Percentiles rank a stretch among this genome's conserved stretches.
phyloP scores from a whole-genome alignment of 148 eudicot genomes.

The Polygonum aviculare region DNA sequence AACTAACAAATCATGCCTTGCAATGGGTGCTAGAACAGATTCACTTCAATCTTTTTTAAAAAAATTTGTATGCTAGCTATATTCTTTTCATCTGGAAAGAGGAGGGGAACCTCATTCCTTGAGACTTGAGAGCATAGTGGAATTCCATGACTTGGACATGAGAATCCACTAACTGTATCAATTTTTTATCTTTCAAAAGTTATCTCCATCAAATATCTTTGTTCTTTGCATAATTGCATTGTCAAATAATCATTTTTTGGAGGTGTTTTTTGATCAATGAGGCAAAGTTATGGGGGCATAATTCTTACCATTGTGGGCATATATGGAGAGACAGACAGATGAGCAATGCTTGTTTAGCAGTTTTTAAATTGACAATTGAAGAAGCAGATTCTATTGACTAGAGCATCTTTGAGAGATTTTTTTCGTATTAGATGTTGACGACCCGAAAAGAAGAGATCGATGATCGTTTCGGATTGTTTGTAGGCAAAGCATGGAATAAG shows the following conservation, averaged over 20 bases:
- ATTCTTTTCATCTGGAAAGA: conserved; percentile 40
- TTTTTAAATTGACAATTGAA: conserved; percentile 22
- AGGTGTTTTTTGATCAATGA: background rate
- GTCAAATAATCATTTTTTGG: background rate
- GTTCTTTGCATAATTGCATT: conserved; percentile 1
- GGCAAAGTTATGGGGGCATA: conserved; percentile 7
- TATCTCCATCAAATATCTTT: conserved; percentile 5
- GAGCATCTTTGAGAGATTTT: conserved; percentile 40
- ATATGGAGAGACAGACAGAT: conserved; percentile 18
- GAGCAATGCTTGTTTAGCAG: conserved; percentile 12
- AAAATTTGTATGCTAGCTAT: conserved; percentile 20
- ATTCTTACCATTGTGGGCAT: conserved; percentile 17
- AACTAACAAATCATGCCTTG: conserved; percentile 41
- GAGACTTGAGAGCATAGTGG: conserved; percentile 23
- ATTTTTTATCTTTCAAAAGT: conserved; percentile 29
- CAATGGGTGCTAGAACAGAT: conserved; percentile 64
- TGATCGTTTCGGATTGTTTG: conserved; percentile 58
- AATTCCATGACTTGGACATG: conserved; percentile 43
- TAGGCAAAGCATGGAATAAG: conserved; percentile 62
- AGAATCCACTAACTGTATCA: conserved; percentile 58
- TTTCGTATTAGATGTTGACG: conserved; percentile 48
- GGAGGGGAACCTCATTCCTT: conserved; percentile 69
- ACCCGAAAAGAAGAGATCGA: conserved; percentile 29
- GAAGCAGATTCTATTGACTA: conserved; percentile 66
- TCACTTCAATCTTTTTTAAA: conserved; percentile 34